Percentiles rank a stretch among this genome's conserved stretches.
Conservation (phyloP, 2,329 filamentous ascomycete species). For the Meredithiella fracta region DNA sequence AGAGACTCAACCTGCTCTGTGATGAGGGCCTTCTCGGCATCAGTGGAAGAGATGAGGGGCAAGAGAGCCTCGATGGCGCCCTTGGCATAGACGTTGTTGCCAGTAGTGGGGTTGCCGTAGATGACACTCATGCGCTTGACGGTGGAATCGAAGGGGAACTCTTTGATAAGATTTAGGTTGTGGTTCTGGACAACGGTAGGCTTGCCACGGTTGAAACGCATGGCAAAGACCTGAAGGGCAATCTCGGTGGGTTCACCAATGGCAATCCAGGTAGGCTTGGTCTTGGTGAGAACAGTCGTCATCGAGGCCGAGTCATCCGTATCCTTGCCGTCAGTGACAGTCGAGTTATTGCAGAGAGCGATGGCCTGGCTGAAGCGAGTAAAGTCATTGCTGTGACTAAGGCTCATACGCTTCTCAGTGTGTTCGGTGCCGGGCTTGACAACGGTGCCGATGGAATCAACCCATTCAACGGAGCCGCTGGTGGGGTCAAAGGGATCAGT, state of each 20-base stretch:
- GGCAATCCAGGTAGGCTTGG: constrained; percentile 34
- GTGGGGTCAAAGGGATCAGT: constrained; percentile 45
- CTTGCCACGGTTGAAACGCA: constrained; percentile 44
- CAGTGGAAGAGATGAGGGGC: constrained; percentile 32
- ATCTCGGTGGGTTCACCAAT: constrained; percentile 57
- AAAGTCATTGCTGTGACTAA: constrained; percentile 21
- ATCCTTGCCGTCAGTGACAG: constrained; percentile 28
- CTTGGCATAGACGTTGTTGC: constrained; percentile 36
- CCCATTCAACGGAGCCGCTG: constrained; percentile 35
- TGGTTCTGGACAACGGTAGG: constrained; percentile 23
- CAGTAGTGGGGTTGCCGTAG: constrained; percentile 28
- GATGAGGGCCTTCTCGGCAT: constrained; percentile 30
- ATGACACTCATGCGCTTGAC: constrained; percentile 63
- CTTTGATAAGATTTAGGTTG: constrained; percentile 36
- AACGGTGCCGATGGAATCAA: constrained; percentile 19
- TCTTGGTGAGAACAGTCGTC: constrained; percentile 5
- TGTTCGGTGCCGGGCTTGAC: constrained; percentile 6
- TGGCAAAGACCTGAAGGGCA: constrained; percentile 55
- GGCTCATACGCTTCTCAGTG: constrained; percentile 14
- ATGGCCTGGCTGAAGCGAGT: constrained; percentile 36
- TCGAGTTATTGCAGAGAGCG: constrained; percentile 45
- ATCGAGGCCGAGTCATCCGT: constrained; percentile 9
- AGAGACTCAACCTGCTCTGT: constrained; percentile 36
- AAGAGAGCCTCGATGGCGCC: constrained; percentile 42
- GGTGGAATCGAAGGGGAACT: constrained; percentile 57